phyloP scores from a whole-genome alignment of 1,139 yeast species.

The Taphrina deformans region DNA sequence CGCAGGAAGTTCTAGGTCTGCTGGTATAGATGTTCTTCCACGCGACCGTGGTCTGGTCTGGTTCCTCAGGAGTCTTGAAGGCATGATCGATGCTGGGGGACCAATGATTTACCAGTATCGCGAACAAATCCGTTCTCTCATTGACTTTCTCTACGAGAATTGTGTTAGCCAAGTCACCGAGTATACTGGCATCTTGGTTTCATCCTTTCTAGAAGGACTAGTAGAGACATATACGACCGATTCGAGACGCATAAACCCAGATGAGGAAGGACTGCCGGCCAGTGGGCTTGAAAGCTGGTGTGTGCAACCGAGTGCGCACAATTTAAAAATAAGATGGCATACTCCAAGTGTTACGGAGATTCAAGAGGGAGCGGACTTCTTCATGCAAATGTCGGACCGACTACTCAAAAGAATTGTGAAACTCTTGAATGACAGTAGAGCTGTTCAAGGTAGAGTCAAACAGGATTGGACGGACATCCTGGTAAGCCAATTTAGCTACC shows the following conservation, averaged over 20 bases:
- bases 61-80: conserved; percentile 69
- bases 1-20: conserved; percentile 70
- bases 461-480: conserved; percentile 33
- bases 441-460: conserved; percentile 19
- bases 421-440: background rate
- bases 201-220: conserved; percentile 65
- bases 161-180: conserved; percentile 68
- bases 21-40: conserved; percentile 66
- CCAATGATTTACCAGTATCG: conserved; percentile 51
- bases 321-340: conserved; percentile 71
- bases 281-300: conserved; percentile 39
- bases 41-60: conserved; percentile 77
- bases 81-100: conserved; percentile 70
- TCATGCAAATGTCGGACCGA: conserved; percentile 44
- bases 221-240: conserved; percentile 50
- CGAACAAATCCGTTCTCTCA: conserved; percentile 54
- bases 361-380: conserved; percentile 57
- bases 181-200: conserved; percentile 49
- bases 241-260: conserved; percentile 35
- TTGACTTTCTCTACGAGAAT: conserved; percentile 56
- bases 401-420: background rate
- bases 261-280: conserved; percentile 24
- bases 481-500: conserved; percentile 24
- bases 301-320: conserved; percentile 45
- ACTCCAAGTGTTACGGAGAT: conserved; percentile 61